These are phyloP conservation scores for Entophlyctis luteolus DNA, from an alignment of 192 early-diverging fungal species.

Conservation along the genomic window DNA sequence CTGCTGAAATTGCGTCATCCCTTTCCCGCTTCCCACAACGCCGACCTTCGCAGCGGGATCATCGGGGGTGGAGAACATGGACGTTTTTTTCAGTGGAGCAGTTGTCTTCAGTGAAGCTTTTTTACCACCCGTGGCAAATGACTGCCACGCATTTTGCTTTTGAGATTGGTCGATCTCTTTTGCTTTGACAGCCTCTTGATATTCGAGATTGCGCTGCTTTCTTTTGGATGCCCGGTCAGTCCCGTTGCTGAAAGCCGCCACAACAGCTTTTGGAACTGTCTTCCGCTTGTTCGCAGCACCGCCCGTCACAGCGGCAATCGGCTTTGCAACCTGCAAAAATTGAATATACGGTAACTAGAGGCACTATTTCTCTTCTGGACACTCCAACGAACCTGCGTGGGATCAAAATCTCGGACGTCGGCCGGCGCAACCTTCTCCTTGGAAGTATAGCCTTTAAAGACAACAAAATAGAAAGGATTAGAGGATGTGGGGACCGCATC, in stretches of 20 bases:
- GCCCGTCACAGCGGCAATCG: conserved; percentile 23
- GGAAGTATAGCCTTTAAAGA: conserved; percentile 61
- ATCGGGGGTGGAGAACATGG: conserved; percentile 79
- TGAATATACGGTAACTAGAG: neutral
- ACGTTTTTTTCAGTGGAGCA: conserved; percentile 57
- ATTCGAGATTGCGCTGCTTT: conserved; percentile 44
- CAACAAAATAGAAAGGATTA: conserved; percentile 40
- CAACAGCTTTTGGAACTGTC: conserved; percentile 27
- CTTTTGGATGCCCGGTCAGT: conserved; percentile 50
- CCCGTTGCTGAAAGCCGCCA: conserved; percentile 23
- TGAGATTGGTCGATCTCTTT: conserved; percentile 56
- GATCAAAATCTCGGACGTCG: conserved; percentile 40
- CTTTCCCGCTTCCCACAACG: conserved; percentile 73
- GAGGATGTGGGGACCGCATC: conserved; percentile 49
- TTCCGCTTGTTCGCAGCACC: conserved; percentile 6
- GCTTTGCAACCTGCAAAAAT: conserved; percentile 17
- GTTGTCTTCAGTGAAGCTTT: conserved; percentile 18
- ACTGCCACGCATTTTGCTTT: conserved; percentile 74
- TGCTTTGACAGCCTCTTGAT: conserved; percentile 34
- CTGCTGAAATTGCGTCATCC: conserved; percentile 73
- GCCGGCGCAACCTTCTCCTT: conserved; percentile 46
- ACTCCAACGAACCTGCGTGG: conserved; percentile 13
- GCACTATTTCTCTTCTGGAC: neutral
- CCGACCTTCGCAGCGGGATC: conserved; percentile 78
- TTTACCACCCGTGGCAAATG: conserved; percentile 63